phyloP scores from a whole-genome alignment of 2,329 filamentous ascomycete species.

The Davidsoniella australis region DNA sequence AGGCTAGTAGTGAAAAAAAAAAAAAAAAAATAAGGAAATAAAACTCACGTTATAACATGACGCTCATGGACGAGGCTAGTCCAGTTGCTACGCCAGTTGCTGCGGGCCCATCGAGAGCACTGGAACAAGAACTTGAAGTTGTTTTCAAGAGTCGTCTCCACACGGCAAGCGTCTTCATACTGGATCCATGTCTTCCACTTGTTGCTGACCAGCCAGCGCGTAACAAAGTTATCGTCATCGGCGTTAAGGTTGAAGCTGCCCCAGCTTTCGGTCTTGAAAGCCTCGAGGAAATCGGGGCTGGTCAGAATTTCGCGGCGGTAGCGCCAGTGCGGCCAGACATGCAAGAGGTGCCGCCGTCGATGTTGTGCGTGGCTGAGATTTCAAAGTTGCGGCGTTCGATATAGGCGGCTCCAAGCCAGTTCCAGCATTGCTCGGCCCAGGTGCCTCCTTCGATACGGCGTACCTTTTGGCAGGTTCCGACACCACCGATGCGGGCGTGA shows the following conservation, averaged over 20 bases:
- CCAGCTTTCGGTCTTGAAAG: constrained; percentile 86
- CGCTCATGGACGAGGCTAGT: constrained; percentile 74
- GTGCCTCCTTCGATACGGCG: constrained; percentile 47
- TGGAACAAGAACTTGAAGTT: constrained; percentile 80
- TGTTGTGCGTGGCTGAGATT: constrained; percentile 85
- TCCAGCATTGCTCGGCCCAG: constrained; percentile 51
- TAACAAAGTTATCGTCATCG: constrained; percentile 97
- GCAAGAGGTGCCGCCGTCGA: constrained; percentile 91
- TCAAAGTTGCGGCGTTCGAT: constrained; percentile 92
- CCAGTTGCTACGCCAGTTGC: constrained; percentile 94
- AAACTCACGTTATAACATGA: constrained; percentile 70
- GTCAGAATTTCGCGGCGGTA: constrained; percentile 80
- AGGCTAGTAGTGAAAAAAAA: not conserved
- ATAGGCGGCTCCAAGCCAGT: constrained; percentile 82
- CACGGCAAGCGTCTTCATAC: constrained; percentile 77
- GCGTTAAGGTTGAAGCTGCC: constrained; percentile 79
- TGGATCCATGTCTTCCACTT: constrained; percentile 91
- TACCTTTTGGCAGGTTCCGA: constrained; percentile 80
- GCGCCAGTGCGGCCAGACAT: constrained; percentile 89
- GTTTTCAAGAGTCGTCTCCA: constrained; percentile 84
- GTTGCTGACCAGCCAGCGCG: constrained; percentile 83
- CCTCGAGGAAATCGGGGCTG: constrained; percentile 68
- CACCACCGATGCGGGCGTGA: constrained; percentile 64
- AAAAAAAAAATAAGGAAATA: not conserved
- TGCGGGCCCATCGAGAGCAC: constrained; percentile 86